A percentile compares a stretch with the other conserved stretches of the same genome.
Conservation (phyloP, 441 rosid species). For the Populus hybrid region DNA sequence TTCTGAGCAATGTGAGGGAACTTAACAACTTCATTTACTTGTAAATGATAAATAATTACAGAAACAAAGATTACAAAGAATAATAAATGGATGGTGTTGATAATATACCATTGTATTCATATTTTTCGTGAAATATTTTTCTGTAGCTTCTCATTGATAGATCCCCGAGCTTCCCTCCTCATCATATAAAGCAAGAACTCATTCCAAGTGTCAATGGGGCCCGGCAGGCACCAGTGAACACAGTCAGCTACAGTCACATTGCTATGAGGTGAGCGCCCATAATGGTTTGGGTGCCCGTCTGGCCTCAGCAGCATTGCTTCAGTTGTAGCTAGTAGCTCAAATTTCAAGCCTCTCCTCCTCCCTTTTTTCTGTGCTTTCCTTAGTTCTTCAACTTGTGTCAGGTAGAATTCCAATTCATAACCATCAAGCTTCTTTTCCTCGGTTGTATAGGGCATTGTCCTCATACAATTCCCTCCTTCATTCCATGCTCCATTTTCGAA, state of each 20-base stretch:
- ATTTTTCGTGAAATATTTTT: conserved; percentile 11
- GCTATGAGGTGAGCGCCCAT: conserved; percentile 41
- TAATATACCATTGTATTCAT: not conserved
- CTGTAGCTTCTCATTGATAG: conserved; percentile 6
- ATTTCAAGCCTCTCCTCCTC: conserved; percentile 37
- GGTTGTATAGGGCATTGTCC: conserved; percentile 49
- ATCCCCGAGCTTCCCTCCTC: conserved; percentile 28
- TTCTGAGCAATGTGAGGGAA: not conserved
- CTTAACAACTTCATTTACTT: not conserved
- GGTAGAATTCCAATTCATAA: conserved; percentile 41
- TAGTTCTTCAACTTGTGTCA: conserved; percentile 59
- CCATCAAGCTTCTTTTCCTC: conserved; percentile 47
- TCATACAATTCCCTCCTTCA: conserved; percentile 56
- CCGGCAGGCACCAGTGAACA: conserved; percentile 95
- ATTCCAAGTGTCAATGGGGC: conserved; percentile 82
- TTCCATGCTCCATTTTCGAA: conserved; percentile 75
- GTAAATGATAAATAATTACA: conserved; percentile 12
- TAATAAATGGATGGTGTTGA: not conserved
- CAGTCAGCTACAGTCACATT: conserved; percentile 56
- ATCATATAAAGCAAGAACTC: conserved; percentile 61
- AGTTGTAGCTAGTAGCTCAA: conserved; percentile 52
- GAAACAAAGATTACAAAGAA: conserved; percentile 4
- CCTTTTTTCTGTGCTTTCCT: conserved; percentile 45
- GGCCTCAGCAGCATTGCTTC: conserved; percentile 72
- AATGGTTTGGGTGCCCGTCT: conserved; percentile 72